Evolutionary conservation across 805 yeast species (phyloP).

Genomic region (Lipomyces kockii): DNA sequence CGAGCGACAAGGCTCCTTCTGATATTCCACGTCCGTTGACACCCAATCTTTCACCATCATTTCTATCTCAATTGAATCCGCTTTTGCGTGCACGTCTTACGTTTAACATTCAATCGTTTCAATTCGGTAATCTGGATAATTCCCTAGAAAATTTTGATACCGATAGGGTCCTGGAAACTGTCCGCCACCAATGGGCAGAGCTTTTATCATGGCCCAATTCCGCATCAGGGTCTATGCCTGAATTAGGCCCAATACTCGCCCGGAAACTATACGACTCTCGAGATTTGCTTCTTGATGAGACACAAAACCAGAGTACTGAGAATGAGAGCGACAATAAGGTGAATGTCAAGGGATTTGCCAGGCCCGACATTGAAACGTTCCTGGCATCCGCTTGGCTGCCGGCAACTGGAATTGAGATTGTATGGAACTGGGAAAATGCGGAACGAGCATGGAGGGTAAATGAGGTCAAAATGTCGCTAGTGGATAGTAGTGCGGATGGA

Average conservation of each 20-base stretch:
- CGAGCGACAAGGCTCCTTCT: background rate
- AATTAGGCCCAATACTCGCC: conserved; percentile 23
- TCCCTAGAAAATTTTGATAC: background rate
- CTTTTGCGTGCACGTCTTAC: conserved; percentile 30
- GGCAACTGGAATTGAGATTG: conserved; percentile 7
- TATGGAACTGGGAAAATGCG: conserved; percentile 17
- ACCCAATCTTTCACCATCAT: conserved; percentile 11
- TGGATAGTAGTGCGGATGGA: background rate
- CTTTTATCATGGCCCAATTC: conserved; percentile 24
- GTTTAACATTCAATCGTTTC: conserved; percentile 13
- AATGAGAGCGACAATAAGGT: background rate
- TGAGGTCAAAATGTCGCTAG: conserved; percentile 13
- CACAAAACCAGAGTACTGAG: background rate
- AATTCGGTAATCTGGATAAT: background rate
- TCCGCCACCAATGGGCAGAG: conserved; percentile 23
- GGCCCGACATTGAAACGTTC: conserved; percentile 26
- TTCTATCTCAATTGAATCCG: conserved; percentile 23
- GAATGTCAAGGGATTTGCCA: conserved; percentile 7
- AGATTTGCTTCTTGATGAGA: background rate
- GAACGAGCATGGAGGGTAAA: conserved; percentile 30
- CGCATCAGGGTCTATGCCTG: conserved; percentile 8
- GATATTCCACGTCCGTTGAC: background rate
- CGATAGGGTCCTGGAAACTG: conserved; percentile 7
- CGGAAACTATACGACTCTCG: conserved; percentile 21
- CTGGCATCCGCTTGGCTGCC: conserved; percentile 13